Evolutionary conservation across 352 stramenopile genomes (phyloP).

Genomic region (Phytophthora citricola): DNA sequence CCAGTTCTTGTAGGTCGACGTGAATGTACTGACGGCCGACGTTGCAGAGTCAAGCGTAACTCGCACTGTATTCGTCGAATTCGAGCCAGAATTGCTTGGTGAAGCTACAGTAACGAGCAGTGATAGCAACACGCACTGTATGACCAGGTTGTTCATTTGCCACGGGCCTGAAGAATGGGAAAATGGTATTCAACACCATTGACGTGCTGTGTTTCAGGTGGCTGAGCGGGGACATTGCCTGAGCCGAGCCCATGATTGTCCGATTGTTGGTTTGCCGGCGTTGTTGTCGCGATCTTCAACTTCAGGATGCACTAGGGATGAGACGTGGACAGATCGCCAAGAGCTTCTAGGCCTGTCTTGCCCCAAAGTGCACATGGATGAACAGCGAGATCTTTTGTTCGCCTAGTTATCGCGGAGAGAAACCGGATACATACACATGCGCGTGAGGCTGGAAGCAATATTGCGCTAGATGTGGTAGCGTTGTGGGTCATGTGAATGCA

Average conservation of each 20-base stretch:
- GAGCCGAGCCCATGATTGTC: conserved; percentile 16
- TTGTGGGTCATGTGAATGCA: too few species aligned
- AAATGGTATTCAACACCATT: conserved; percentile 4
- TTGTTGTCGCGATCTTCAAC: conserved; percentile 15
- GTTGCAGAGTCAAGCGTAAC: conserved; percentile 7
- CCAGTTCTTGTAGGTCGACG: conserved; percentile 22
- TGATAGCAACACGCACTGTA: conserved; percentile 8
- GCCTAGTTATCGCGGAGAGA: too few species aligned
- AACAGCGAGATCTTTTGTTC: background rate
- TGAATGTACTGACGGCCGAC: conserved; percentile 17
- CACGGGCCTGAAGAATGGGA: conserved; percentile 1
- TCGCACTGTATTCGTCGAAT: background rate
- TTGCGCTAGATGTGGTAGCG: too few species aligned
- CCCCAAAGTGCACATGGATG: background rate
- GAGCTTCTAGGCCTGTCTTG: conserved; percentile 8
- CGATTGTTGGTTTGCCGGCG: conserved; percentile 6
- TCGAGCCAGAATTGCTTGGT: background rate
- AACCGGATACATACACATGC: too few species aligned
- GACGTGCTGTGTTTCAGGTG: background rate
- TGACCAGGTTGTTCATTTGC: conserved; percentile 3
- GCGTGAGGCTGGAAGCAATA: too few species aligned
- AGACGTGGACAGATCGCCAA: conserved; percentile 16
- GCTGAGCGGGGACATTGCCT: conserved; percentile 10
- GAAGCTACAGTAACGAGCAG: background rate
- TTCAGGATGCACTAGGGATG: conserved; percentile 16